Conservation (phyloP, 192 early-diverging fungal genomes). For the Gamsiella multidivaricata region DNA sequence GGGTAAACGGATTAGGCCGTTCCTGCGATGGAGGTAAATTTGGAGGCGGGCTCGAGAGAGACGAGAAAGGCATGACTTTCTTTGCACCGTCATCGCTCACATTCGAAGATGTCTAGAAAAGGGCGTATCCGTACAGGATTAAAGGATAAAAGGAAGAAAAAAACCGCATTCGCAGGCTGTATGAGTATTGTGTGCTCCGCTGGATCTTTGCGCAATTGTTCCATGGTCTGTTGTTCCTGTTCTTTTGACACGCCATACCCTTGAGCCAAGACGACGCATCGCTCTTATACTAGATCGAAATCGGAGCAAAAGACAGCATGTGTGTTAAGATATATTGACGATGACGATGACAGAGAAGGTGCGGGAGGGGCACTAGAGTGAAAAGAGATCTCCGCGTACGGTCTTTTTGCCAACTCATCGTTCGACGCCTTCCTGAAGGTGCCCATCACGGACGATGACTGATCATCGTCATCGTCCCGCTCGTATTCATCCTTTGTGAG, state of each 20-base stretch:
- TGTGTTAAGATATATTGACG: background rate
- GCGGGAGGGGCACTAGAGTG: background rate
- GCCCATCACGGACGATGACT: slow-evolving; percentile 8
- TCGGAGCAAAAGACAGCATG: background rate
- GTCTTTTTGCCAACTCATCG: slow-evolving; percentile 32
- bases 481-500: slow-evolving; percentile 34
- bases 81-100: slow-evolving; percentile 14
- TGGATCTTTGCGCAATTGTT: background rate
- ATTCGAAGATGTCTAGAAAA: slow-evolving; percentile 12
- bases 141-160: background rate
- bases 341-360: background rate
- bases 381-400: slow-evolving; percentile 9
- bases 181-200: background rate
- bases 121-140: background rate
- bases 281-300: slow-evolving; percentile 12
- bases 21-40: background rate
- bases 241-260: slow-evolving; percentile 10
- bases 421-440: slow-evolving; percentile 17
- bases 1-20: background rate
- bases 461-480: slow-evolving; percentile 17
- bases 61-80: slow-evolving; percentile 9
- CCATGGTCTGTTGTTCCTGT: background rate
- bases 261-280: slow-evolving; percentile 27
- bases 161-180: background rate
- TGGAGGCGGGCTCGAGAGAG: background rate